Conservation (phyloP, 371 early-diverging fungal genomes). For the Actinomortierella wolfii region DNA sequence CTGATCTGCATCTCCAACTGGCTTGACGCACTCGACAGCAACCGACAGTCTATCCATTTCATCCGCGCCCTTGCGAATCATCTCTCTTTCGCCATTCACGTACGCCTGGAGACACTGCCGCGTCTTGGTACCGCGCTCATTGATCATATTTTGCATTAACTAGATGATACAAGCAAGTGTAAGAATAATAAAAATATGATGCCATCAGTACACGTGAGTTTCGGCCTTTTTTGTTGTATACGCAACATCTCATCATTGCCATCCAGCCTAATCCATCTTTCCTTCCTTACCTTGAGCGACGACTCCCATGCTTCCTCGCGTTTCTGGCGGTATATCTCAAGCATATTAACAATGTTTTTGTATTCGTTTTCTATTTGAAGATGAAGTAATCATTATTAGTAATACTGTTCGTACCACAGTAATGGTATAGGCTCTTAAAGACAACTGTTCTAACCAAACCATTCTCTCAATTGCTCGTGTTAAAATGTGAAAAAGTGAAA, state of each 20-base stretch:
- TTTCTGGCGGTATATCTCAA: constrained; percentile 54
- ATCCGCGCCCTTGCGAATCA: constrained; percentile 31
- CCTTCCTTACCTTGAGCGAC: constrained; percentile 54
- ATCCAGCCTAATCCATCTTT: too few species aligned
- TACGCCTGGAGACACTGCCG: constrained; percentile 48
- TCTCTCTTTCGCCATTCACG: constrained; percentile 48
- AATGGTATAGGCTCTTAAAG: too few species aligned
- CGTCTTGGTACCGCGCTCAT: constrained; percentile 48
- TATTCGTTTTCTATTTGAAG: constrained; percentile 54
- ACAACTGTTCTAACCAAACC: constrained; percentile 1
- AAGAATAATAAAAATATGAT: too few species aligned
- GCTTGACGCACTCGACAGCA: constrained; percentile 43
- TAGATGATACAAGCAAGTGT: too few species aligned
- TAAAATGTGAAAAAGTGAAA: not conserved
- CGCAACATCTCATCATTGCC: not conserved
- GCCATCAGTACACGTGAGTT: too few species aligned
- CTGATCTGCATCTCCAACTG: constrained; percentile 35
- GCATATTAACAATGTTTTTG: constrained; percentile 56
- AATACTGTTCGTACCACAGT: constrained; percentile 12
- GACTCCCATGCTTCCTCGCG: constrained; percentile 50
- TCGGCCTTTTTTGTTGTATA: too few species aligned
- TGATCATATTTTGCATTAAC: constrained; percentile 54
- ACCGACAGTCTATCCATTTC: constrained; percentile 42
- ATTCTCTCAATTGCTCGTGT: not conserved
- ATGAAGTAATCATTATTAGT: not conserved